These are phyloP conservation scores for Durotheca rogersii DNA, from an alignment of 495 filamentous ascomycete species.

Conservation along the genomic window DNA sequence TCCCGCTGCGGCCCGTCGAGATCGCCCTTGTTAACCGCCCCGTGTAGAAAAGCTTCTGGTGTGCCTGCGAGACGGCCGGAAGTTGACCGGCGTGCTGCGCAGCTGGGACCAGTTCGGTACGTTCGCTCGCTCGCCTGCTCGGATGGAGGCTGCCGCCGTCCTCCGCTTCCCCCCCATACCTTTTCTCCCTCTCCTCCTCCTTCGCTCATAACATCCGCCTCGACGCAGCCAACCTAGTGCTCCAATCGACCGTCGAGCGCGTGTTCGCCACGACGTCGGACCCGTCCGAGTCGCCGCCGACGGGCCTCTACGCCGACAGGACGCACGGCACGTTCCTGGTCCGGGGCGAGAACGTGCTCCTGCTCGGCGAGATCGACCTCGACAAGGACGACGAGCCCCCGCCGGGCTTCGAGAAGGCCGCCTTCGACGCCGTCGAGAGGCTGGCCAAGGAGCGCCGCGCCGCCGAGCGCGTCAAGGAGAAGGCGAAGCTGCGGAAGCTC, in stretches of 20 bases:
- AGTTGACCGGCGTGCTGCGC: slow-evolving; percentile 85
- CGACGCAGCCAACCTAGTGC: slow-evolving; percentile 80
- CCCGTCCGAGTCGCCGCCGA: slow-evolving; percentile 23
- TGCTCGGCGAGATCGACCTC: slow-evolving; percentile 92
- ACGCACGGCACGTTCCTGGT: slow-evolving; percentile 83
- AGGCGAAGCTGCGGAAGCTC: slow-evolving; percentile 66
- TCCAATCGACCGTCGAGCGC: slow-evolving; percentile 87
- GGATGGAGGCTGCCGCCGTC: too few species aligned
- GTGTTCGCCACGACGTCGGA: slow-evolving; percentile 60
- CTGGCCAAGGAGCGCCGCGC: slow-evolving; percentile 67
- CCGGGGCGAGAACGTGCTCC: slow-evolving; percentile 86
- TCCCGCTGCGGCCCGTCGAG: neutral
- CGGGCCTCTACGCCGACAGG: slow-evolving; percentile 74
- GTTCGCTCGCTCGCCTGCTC: slow-evolving; percentile 25
- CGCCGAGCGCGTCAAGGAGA: slow-evolving; percentile 70
- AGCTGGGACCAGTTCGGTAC: slow-evolving; percentile 98
- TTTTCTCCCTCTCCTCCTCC: slow-evolving; percentile 6
- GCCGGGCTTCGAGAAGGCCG: slow-evolving; percentile 63
- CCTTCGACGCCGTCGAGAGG: slow-evolving; percentile 67
- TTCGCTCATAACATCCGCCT: slow-evolving; percentile 4
- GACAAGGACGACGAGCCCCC: slow-evolving; percentile 92
- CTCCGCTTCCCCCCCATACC: neutral
- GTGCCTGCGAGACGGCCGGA: slow-evolving; percentile 86
- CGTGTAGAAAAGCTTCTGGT: slow-evolving; percentile 85
- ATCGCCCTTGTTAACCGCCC: slow-evolving; percentile 19